These are phyloP conservation scores for Colletotrichum noveboracense DNA, from an alignment of 2,329 filamentous ascomycete genomes.

Conservation along the genomic window DNA sequence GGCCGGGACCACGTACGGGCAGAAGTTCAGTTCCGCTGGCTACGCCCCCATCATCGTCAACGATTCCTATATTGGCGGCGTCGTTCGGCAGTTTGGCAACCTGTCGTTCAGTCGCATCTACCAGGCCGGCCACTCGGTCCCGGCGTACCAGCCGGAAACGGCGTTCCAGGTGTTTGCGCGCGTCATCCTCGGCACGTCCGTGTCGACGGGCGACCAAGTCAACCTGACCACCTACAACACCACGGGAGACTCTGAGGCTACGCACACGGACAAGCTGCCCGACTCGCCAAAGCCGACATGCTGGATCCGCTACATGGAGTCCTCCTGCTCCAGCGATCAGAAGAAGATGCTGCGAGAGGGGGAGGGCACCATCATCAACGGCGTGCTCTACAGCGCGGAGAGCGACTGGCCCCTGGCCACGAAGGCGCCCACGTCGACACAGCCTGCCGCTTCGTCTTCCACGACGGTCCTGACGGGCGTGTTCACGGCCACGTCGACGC, in stretches of 20 bases:
- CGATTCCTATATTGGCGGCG: conserved; percentile 70
- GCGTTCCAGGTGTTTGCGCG: conserved; percentile 65
- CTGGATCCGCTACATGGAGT: conserved; percentile 58
- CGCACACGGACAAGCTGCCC: conserved; percentile 58
- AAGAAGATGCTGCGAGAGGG: conserved; percentile 49
- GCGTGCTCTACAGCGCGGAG: conserved; percentile 53
- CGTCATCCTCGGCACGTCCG: conserved; percentile 59
- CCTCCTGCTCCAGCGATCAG: conserved; percentile 59
- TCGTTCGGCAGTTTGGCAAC: conserved; percentile 79
- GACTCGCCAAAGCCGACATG: conserved; percentile 58
- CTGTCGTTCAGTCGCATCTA: conserved; percentile 72
- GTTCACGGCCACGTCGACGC: conserved; percentile 40
- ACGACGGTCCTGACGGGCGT: conserved; percentile 33
- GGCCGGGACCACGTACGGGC: conserved; percentile 50
- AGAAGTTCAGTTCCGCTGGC: conserved; percentile 67
- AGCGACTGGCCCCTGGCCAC: conserved; percentile 47
- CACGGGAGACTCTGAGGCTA: conserved; percentile 62
- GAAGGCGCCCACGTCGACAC: conserved; percentile 24
- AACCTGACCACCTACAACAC: conserved; percentile 60
- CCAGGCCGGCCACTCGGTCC: conserved; percentile 68
- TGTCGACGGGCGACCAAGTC: conserved; percentile 60
- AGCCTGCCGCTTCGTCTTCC: conserved; percentile 25
- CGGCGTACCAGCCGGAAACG: conserved; percentile 66
- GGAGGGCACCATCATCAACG: conserved; percentile 64
- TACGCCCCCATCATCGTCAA: conserved; percentile 77